Evolutionary conservation across 768 basidiomycete genomes (phyloP).

Genomic region (Podaxis sp.): DNA sequence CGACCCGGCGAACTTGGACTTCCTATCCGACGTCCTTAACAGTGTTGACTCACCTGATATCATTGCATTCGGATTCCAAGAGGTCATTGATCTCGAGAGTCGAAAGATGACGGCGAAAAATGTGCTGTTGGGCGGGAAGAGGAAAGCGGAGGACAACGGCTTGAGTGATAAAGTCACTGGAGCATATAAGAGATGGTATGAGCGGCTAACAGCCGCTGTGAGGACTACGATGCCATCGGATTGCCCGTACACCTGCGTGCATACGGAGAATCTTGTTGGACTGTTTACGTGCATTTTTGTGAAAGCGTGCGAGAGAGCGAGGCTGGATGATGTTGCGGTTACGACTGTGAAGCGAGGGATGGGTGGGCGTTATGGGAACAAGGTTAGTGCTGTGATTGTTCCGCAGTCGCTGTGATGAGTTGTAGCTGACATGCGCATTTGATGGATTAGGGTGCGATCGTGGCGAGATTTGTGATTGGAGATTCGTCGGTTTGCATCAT

Average conservation of each 20-base stretch:
- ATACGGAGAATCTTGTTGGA: conserved; percentile 90
- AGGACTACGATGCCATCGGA: conserved; percentile 72
- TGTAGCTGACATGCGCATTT: conserved; percentile 7
- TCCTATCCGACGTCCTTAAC: conserved; percentile 74
- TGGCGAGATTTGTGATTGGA: conserved; percentile 86
- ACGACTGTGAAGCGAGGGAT: conserved; percentile 90
- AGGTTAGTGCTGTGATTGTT: conserved; percentile 52
- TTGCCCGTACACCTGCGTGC: conserved; percentile 72
- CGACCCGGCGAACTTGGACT: conserved; percentile 69
- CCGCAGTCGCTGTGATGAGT: not conserved
- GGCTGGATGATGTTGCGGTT: conserved; percentile 69
- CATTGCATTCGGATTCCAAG: conserved; percentile 93
- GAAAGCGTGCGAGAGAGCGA: conserved; percentile 60
- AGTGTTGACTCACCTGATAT: conserved; percentile 76
- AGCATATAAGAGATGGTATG: conserved; percentile 89
- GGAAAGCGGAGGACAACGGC: conserved; percentile 48
- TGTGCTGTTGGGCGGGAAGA: conserved; percentile 77
- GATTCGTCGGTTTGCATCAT: conserved; percentile 94
- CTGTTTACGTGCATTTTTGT: conserved; percentile 79
- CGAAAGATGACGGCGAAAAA: conserved; percentile 92
- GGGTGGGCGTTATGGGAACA: conserved; percentile 92
- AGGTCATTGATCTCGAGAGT: conserved; percentile 93
- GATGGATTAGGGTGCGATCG: conserved; percentile 73
- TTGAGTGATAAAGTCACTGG: conserved; percentile 83
- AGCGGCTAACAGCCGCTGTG: conserved; percentile 72